Percentiles rank a stretch among this genome's conserved stretches.
These are phyloP conservation scores for Chaetomium sp. DNA, from an alignment of 2,329 filamentous ascomycete genomes.

Conservation along the genomic window DNA sequence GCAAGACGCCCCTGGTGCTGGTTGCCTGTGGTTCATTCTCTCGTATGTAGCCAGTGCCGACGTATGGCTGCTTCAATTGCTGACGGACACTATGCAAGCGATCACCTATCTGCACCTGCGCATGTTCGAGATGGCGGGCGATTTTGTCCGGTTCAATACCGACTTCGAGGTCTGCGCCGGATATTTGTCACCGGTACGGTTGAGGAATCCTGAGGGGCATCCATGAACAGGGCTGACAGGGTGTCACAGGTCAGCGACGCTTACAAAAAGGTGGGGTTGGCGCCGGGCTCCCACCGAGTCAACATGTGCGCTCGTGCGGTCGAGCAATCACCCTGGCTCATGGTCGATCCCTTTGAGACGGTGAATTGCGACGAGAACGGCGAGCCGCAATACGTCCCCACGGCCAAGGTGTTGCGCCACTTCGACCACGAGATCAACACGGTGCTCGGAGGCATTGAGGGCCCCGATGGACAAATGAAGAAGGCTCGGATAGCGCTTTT, in stretches of 20 bases:
- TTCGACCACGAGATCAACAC: conserved; percentile 89
- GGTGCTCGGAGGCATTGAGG: conserved; percentile 72
- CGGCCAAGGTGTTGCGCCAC: conserved; percentile 86
- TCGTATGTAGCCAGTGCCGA: conserved; percentile 31
- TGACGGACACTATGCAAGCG: conserved; percentile 27
- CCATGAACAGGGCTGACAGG: conserved; percentile 1
- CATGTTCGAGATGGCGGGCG: conserved; percentile 45
- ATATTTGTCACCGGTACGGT: conserved; percentile 70
- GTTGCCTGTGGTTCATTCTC: conserved; percentile 43
- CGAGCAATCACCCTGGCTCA: conserved; percentile 74
- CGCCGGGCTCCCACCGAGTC: conserved; percentile 70
- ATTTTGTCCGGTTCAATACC: conserved; percentile 44
- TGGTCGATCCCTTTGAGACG: conserved; percentile 83
- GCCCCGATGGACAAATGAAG: conserved; percentile 65
- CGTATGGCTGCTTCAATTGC: not conserved
- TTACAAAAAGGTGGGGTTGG: conserved; percentile 79
- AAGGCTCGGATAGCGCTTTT: conserved; percentile 76
- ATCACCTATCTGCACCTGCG: conserved; percentile 41
- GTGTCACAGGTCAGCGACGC: conserved; percentile 43
- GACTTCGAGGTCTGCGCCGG: conserved; percentile 82
- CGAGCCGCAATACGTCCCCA: conserved; percentile 80
- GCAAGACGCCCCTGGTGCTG: conserved; percentile 42
- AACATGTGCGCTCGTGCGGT: conserved; percentile 87
- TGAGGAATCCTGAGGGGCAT: not conserved
- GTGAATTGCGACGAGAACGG: conserved; percentile 55